Base-by-base conservation (phyloP, 768 basidiomycete genomes). In the Tremella fuciformis region DNA sequence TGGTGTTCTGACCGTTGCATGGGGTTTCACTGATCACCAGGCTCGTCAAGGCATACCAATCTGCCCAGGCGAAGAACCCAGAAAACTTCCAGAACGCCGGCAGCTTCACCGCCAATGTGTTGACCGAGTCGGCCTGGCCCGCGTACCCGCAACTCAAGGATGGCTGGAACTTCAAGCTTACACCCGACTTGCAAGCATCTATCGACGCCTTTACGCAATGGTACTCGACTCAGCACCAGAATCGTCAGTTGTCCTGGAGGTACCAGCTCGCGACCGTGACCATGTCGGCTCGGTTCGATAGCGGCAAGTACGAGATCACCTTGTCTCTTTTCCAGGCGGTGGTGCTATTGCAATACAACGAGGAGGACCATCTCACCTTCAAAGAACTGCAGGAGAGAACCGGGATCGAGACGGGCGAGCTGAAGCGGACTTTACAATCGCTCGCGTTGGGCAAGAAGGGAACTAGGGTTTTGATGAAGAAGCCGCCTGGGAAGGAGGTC, bases 271-370 rank as follows among this genome's bases (percentile, higher is more conserved):
- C 88, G 7, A 91, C 88, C 0, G 89, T 85, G 38, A 87, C 84
- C 8, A 74, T 99, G 57, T 84, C 78, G 56, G 88, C 84, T 3
- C 75, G 80, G 46, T 98, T 98, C 78, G 66, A 64, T 1, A 69
- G 71, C 21, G 75, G 70, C 0, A 76, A 79, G 63, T 98, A 98
- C 76, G 93, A 98, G 74, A 81, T 99, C 41, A 85, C 86, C 13
- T 86, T 98, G 65, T 91, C 88, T 71, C 80, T 98, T 76, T 92
- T 89, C 74, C 96, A 99, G 74, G 87, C 87, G 0, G 76, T 88
- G n/a, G 83, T 96, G 2, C 78, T 98, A 0, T 78, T 97, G 18
- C 81, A 91, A 13, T 98, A 97, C 82, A 91, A 96, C 67, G 82
- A 86, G 1, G 79, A 80, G 49, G 76, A 70, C 24, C 84, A 84